Evolutionary conservation across 2,329 filamentous ascomycete genomes (phyloP).

Genomic region (Scedosporium apiospermum): DNA sequence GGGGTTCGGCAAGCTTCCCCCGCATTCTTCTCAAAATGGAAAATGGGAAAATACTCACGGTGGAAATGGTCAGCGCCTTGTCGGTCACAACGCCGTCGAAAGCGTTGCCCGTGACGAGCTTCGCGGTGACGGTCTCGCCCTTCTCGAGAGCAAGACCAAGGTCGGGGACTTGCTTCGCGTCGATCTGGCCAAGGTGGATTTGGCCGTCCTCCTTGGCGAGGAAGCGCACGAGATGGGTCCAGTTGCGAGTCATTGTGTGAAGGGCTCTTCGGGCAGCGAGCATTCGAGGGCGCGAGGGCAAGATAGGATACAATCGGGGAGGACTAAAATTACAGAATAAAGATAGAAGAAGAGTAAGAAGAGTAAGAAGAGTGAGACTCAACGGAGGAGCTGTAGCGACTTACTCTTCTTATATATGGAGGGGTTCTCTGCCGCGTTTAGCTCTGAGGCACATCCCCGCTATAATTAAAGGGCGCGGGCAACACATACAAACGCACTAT

Average conservation of each 20-base stretch:
- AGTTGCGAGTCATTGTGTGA: slow-evolving; percentile 15
- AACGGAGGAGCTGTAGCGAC: too few relatives aligned
- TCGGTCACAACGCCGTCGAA: slow-evolving; percentile 25
- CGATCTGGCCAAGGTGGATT: slow-evolving; percentile 28
- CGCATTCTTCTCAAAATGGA: neutral
- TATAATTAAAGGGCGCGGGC: too few relatives aligned
- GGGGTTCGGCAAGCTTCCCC: neutral
- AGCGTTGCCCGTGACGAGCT: slow-evolving; percentile 21
- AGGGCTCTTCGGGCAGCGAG: neutral
- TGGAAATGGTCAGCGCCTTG: slow-evolving; percentile 16
- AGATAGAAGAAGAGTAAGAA: neutral
- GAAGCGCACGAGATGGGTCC: slow-evolving; percentile 31
- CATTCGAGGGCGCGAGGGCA: neutral
- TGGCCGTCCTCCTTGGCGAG: slow-evolving; percentile 29
- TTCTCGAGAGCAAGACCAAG: slow-evolving; percentile 23
- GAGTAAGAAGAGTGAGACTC: neutral
- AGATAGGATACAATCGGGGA: neutral
- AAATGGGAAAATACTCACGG: slow-evolving; percentile 10
- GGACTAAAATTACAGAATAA: neutral
- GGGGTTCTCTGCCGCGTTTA: too few relatives aligned
- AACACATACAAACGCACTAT: too few relatives aligned
- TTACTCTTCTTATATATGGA: too few relatives aligned
- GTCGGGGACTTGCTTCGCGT: slow-evolving; percentile 20
- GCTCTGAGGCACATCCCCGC: too few relatives aligned
- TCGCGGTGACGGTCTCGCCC: slow-evolving; percentile 21